phyloP scores from a whole-genome alignment of 768 basidiomycete genomes.

The Mycena galopus region DNA sequence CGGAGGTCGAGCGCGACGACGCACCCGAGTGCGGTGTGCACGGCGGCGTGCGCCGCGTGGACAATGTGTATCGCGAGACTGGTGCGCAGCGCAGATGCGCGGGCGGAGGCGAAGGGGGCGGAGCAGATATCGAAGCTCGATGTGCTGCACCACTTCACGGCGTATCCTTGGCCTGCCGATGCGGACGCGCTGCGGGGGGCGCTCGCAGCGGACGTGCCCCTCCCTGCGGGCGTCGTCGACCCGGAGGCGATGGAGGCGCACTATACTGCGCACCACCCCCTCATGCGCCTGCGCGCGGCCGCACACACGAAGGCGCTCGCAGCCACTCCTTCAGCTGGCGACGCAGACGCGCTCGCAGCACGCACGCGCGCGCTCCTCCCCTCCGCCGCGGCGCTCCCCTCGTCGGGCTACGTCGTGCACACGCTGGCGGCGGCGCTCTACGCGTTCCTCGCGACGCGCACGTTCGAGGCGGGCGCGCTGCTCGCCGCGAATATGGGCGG shows the following conservation, averaged over 20 bases:
- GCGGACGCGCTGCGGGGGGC: slow-evolving; percentile 43
- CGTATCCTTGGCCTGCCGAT: slow-evolving; percentile 49
- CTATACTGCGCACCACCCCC: slow-evolving; percentile 53
- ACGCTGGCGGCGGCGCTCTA: slow-evolving; percentile 58
- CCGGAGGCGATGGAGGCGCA: slow-evolving; percentile 46
- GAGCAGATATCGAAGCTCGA: slow-evolving; percentile 53
- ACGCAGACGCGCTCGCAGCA: slow-evolving; percentile 11
- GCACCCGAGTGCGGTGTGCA: slow-evolving; percentile 56
- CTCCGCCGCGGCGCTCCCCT: slow-evolving; percentile 45
- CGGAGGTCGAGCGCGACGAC: slow-evolving; percentile 57
- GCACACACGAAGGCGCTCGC: slow-evolving; percentile 40
- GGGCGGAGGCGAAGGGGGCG: slow-evolving; percentile 22
- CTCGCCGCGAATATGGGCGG: slow-evolving; percentile 58
- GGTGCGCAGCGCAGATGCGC: slow-evolving; percentile 44
- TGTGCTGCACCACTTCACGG: slow-evolving; percentile 52
- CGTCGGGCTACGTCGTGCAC: slow-evolving; percentile 56
- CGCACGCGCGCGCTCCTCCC: slow-evolving; percentile 45
- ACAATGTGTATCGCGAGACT: slow-evolving; percentile 50
- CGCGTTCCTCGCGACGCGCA: slow-evolving; percentile 58
- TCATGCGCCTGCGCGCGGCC: slow-evolving; percentile 49
- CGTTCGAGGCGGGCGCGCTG: slow-evolving; percentile 60
- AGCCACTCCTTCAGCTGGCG: slow-evolving; percentile 8
- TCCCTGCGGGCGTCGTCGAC: slow-evolving; percentile 37
- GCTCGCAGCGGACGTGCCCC: slow-evolving; percentile 46
- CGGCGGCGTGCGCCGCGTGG: slow-evolving; percentile 59